These are phyloP conservation scores for Parietaria judaica DNA, from an alignment of 306 rosid species.

Conservation along the genomic window DNA sequence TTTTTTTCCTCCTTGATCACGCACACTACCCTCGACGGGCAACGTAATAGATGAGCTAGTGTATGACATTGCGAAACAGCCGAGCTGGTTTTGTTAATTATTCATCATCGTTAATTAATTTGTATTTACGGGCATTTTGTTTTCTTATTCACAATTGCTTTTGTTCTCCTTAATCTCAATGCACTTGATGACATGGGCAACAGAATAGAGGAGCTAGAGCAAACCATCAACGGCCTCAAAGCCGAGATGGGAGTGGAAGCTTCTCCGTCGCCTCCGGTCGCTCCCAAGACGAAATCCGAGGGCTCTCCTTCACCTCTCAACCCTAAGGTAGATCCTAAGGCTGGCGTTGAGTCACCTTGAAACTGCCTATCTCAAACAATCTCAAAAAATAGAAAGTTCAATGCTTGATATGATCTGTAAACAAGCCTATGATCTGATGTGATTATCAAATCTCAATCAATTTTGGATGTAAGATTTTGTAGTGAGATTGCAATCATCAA, in stretches of 20 bases:
- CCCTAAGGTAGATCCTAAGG: constrained; percentile 19
- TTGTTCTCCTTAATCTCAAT: constrained; percentile 25
- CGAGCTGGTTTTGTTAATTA: too few species aligned
- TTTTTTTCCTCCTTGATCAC: too few species aligned
- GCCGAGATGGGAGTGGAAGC: constrained; percentile 37
- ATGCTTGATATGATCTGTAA: constrained; percentile 7
- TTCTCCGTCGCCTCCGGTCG: constrained; percentile 20
- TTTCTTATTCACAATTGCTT: neutral
- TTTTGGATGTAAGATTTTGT: neutral
- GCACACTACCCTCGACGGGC: too few species aligned
- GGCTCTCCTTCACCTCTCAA: neutral
- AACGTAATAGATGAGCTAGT: too few species aligned
- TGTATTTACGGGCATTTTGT: too few species aligned
- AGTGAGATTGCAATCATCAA: neutral
- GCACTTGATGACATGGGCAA: constrained; percentile 46
- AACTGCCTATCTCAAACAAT: neutral
- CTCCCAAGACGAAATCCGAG: constrained; percentile 13
- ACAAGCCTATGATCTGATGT: neutral
- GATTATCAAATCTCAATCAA: neutral
- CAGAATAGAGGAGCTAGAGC: constrained; percentile 45
- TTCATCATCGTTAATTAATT: too few species aligned
- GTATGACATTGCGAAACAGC: too few species aligned
- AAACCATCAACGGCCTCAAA: constrained; percentile 40
- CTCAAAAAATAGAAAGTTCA: neutral
- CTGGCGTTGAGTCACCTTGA: constrained; percentile 22